Base-by-base conservation (phyloP, 805 yeast genomes). In the Saturnispora besseyi region DNA sequence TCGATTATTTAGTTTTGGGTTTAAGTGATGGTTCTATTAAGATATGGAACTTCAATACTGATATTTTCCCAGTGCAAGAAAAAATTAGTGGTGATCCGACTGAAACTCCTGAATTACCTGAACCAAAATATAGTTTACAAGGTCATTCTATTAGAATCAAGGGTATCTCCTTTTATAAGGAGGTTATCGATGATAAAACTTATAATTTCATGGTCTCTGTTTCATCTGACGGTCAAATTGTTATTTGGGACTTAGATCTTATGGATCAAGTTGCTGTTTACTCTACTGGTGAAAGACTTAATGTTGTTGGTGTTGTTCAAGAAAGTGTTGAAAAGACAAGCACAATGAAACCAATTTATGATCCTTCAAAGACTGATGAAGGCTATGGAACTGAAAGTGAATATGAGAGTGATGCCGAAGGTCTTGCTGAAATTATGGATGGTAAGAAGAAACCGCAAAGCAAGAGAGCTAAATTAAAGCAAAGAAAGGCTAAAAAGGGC, bases 181-280 rank as follows among this genome's bases (percentile, higher is more conserved):
- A 65, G 51, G 41, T 45, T 5, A 44, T 60, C 26, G 67, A 71
- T 34, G 71, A 74, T 12, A 72, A 69, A 18, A 13, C 45, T 1
- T 45, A 53, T 10, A 56, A 60, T 12, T 84, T 75, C 60, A 65
- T 93, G 60, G 76, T 87, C 0, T 84, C 96, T 2, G 87, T 89
- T 11, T 87, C 96, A 0, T 87, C 97, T 0, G 98, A 91, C 65
- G 98, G 98, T 26, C 85, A 79, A 59, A 83, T 91, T 47, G 95
- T 93, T 7, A 85, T 91, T 3, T 91, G 97, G 96, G 84, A 90
- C 62, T 68, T 83, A 62, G 62, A 68, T 1, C 59, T 70, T 2
- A 74, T 76, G 58, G 95, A 87, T 59, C 96, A 89, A 64, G 76
- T 89, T 24, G 97, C 96, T 0, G 93, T 88, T 3, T 91, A 89